Base-by-base conservation (phyloP, 345 rosid genomes). In the Crucihimalaya himalaica region DNA sequence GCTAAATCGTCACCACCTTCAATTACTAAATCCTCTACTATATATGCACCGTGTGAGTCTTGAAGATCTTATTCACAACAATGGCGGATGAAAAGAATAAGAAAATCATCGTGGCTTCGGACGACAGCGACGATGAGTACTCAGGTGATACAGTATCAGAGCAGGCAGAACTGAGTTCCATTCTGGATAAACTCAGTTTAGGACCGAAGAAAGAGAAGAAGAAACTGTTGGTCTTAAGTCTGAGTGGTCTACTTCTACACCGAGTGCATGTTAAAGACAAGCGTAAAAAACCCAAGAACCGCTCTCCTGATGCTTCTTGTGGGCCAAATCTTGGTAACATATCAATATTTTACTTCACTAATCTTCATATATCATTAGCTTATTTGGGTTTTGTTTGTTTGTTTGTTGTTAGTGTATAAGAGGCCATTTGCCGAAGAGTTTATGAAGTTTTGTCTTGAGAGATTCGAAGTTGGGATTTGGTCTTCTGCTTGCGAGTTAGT, bases 391-490 rank as follows among this genome's bases (percentile, higher is more conserved):
- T 21, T 1, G 18, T 21, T 46, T 19, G 14, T 48, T 21, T 19
- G 2, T 14, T 21, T 47, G 5, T 1, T 31, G 20, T 18, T 73
- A 86, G 86, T 86, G 45, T 86, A 71, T 54, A 86, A 74, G 77
- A 78, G 87, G 63, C 84, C 88, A 16, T 74, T 76, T 66, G 72
- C 78, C 18, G 80, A 74, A 7, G 84, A 78, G 0, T 84, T 84
- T 8, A 23, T 86, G 25, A 70, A 70, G 53, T 83, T 86, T 8
- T 80, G 86, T 47, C 75, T 84, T n/a, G 80, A 83, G 32, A 74
- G 76, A 55, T 84, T 83, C 28, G 76, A 84, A 82, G 84, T 84
- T 10, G 87, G 83, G 59, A 70, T 84, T 14, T 83, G 88, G 87
- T 84, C 88, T 0, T 71, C 82, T 16, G 81, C 82, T 25, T 72